These are phyloP conservation scores for Diaporthe velutina DNA, from an alignment of 2,329 filamentous ascomycete species.

Conservation along the genomic window DNA sequence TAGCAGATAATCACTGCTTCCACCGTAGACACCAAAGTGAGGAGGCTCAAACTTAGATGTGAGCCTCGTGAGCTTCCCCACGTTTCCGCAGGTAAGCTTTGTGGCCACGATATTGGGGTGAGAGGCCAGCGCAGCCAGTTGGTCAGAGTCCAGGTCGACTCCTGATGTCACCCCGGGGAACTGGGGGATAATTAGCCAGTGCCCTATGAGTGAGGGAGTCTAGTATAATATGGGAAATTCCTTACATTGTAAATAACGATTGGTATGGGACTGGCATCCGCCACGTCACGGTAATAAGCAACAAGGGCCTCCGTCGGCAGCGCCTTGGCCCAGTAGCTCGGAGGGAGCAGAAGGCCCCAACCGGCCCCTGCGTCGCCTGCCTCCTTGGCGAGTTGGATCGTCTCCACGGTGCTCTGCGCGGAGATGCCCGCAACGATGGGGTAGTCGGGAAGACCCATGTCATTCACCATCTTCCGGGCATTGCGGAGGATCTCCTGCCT, in stretches of 20 bases:
- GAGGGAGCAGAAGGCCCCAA: conserved; percentile 54
- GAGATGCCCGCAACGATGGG: conserved; percentile 61
- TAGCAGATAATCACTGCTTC: conserved; percentile 58
- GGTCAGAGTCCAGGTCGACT: conserved; percentile 47
- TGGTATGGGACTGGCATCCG: conserved; percentile 49
- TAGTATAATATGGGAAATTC: background rate
- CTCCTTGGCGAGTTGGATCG: conserved; percentile 52
- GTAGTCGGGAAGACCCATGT: conserved; percentile 45
- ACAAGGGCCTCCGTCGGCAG: conserved; percentile 50
- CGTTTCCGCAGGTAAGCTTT: conserved; percentile 48
- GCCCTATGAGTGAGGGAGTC: conserved; percentile 34
- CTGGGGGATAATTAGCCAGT: conserved; percentile 14
- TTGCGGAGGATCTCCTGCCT: conserved; percentile 54
- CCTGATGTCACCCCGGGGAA: conserved; percentile 51
- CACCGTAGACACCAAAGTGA: conserved; percentile 58
- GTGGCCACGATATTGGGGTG: conserved; percentile 47
- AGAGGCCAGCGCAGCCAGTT: conserved; percentile 42
- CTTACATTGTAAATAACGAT: conserved; percentile 48
- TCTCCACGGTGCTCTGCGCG: conserved; percentile 52
- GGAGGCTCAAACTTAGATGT: conserved; percentile 51
- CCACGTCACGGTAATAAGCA: conserved; percentile 53
- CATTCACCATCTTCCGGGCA: conserved; percentile 51
- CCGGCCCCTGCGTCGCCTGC: conserved; percentile 53
- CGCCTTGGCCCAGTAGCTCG: conserved; percentile 56
- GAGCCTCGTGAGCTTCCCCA: conserved; percentile 46